Evolutionary conservation across 2,329 filamentous ascomycete species (phyloP), one percentile per base, ranked within the genome.

Genomic region (Phymatotrichopsis omnivora): DNA sequence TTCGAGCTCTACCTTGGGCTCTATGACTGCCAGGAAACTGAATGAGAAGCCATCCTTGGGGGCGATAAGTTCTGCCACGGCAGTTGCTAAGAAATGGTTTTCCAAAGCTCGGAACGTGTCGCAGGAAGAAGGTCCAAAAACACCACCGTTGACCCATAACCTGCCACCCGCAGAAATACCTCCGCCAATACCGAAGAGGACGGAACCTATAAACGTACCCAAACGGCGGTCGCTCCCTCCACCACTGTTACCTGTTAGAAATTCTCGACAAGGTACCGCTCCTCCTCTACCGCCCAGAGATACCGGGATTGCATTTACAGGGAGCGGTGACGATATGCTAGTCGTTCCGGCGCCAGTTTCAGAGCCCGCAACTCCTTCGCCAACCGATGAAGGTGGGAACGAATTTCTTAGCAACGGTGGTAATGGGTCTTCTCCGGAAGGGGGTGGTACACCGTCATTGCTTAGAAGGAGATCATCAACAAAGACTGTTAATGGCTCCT

Each of bases 171-270:
- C 49, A 33, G 45, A 56, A 20, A 57, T 59, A 16, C 57, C 57
- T 20, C 56, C 53, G 17, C 51, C 56, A 7, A 48, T 53, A 11
- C 37, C 54, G 28, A 57, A 54, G 42, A 51, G 51, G 58, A 72
- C 73, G 33, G 73, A 71, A 36, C 67, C 72, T 12, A 73, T 69
- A 47, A 68, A 68, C 22, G 68, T 78, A 1, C 74, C 78, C 3
- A 79, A 75, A 59, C 70, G 80, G n/a, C 85, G 81, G 57, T 71
- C 76, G 2, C 64, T 80, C 7, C 65, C 72, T 28, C 62, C 70
- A 16, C 63, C 69, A 17, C 38, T 60, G 8, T 44, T 66, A 7
- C 60, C 64, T 20, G 62, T 56, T 5, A 48, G 54, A 35, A 53
- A 35, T 32, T 36, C 33, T 23, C 51, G 47, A 25, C 42, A 44